Evolutionary conservation across 2,329 filamentous ascomycete species (phyloP).

Genomic region (Penicillium decumbens): DNA sequence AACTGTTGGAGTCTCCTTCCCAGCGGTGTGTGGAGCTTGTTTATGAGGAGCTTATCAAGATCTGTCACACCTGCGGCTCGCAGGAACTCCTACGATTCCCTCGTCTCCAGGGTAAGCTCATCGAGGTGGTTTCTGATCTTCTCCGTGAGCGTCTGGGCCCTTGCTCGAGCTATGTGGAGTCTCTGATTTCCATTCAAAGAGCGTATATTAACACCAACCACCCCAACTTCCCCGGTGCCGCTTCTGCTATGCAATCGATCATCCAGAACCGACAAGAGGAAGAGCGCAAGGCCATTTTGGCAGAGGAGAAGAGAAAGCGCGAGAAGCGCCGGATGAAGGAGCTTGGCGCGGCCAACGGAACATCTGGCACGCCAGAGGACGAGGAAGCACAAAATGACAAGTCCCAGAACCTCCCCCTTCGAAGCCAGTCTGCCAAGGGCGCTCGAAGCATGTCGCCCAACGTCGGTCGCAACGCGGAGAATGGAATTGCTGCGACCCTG

Average conservation of each 20-base stretch:
- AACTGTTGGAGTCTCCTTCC: slow-evolving; percentile 87
- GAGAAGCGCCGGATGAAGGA: slow-evolving; percentile 81
- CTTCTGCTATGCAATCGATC: slow-evolving; percentile 94
- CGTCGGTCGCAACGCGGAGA: slow-evolving; percentile 58
- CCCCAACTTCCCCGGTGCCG: slow-evolving; percentile 94
- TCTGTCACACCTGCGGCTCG: slow-evolving; percentile 96
- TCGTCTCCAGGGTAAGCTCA: slow-evolving; percentile 89
- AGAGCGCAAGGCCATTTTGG: slow-evolving; percentile 72
- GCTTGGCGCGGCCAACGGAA: slow-evolving; percentile 68
- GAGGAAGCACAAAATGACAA: slow-evolving; percentile 59
- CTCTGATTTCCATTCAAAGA: slow-evolving; percentile 91
- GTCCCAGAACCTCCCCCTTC: slow-evolving; percentile 50
- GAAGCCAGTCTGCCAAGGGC: slow-evolving; percentile 58
- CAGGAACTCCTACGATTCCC: slow-evolving; percentile 90
- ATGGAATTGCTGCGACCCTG: slow-evolving; percentile 62
- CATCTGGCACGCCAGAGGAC: slow-evolving; percentile 58
- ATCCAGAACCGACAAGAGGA: slow-evolving; percentile 92
- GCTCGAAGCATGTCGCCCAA: slow-evolving; percentile 79
- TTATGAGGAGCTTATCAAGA: slow-evolving; percentile 98
- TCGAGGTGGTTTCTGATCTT: slow-evolving; percentile 95
- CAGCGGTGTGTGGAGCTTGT: slow-evolving; percentile 97
- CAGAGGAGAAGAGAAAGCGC: slow-evolving; percentile 80
- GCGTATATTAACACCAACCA: slow-evolving; percentile 99
- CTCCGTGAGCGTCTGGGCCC: slow-evolving; percentile 88
- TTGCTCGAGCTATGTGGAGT: slow-evolving; percentile 86